Percentiles rank a stretch among this genome's conserved stretches.
phyloP scores from a whole-genome alignment of 1,284 basidiomycete species.

The Papiliotrema flavescens region DNA sequence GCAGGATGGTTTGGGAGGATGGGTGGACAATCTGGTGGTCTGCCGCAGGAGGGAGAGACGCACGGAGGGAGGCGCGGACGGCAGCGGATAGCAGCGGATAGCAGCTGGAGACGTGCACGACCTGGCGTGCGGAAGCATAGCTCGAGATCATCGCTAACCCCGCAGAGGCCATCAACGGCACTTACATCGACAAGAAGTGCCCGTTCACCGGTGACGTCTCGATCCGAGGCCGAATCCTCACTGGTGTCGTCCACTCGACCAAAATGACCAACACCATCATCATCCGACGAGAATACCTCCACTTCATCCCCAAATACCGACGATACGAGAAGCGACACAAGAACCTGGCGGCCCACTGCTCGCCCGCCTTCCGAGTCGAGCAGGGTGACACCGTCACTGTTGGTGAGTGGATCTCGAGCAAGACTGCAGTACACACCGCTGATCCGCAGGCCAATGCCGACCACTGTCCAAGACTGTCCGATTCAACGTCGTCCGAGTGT shows the following conservation, averaged over 20 bases:
- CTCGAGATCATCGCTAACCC: conserved; percentile 31
- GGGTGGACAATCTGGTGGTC: too few relatives aligned
- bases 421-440: background rate
- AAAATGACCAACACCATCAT: conserved; percentile 99
- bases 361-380: conserved; percentile 97
- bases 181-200: conserved; percentile 99
- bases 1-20: too few relatives aligned
- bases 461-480: conserved; percentile 99
- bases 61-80: too few relatives aligned
- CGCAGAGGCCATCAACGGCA: conserved; percentile 93
- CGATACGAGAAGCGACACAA: conserved; percentile 98
- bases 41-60: too few relatives aligned
- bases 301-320: conserved; percentile 98
- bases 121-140: background rate
- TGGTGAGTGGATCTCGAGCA: conserved; percentile 42
- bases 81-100: too few relatives aligned
- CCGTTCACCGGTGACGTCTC: conserved; percentile 94
- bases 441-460: conserved; percentile 75
- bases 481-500: conserved; percentile 93
- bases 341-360: conserved; percentile 95
- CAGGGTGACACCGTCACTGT: conserved; percentile 91
- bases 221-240: conserved; percentile 98
- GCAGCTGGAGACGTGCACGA: too few relatives aligned
- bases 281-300: conserved; percentile 97
- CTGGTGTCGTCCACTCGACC: conserved; percentile 89